Evolutionary conservation across 441 rosid species (phyloP), one percentile per base, ranked within the genome.

Genomic region (Geranium incanum): DNA sequence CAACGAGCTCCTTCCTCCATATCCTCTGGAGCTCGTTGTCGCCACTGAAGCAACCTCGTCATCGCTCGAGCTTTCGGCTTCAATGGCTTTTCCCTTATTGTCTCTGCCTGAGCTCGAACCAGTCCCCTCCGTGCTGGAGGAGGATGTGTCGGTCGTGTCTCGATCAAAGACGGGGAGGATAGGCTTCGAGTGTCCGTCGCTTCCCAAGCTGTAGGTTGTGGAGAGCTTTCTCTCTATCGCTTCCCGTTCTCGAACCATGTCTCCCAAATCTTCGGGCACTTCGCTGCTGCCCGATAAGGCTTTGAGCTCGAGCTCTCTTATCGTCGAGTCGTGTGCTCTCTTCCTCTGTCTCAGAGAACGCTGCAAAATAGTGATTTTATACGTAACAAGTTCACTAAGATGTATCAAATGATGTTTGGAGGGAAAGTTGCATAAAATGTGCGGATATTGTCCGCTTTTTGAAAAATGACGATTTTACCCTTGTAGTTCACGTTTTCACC

Each of bases 131-230:
- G 33, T 28, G 33, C 33, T 28, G 33, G 33, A 28, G 33, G 33
- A 28, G 33, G 33, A 28, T 28, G 33, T 28, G 33, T 28, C 33
- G 33, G 33, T 28, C 1, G 33, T 28, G 33, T 28, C 33, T 28
- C 60, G 15, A 68, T 79, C 78, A 50, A 71, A 84, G 64, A 84
- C 71, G 38, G 94, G 97, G 70, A 90, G 93, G 55, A 84, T 71
- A 38, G 81, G 73, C 71, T 77, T 80, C 16, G 82, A 69, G 33
- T 28, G 33, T 68, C 63, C 68, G 75, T 90, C 97, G 71, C 88
- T 81, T 33, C 97, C 94, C 63, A 94, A 80, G 73, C 97, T 90
- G 82, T 91, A 94, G 9, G 89, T 84, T 38, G 95, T 88, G 6
- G 90, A 87, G 15, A 94, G 93, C 83, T 88, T 90, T 73, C 85